Base-by-base conservation (phyloP, 2,329 filamentous ascomycete genomes). In the Rasamsonia emersonii region DNA sequence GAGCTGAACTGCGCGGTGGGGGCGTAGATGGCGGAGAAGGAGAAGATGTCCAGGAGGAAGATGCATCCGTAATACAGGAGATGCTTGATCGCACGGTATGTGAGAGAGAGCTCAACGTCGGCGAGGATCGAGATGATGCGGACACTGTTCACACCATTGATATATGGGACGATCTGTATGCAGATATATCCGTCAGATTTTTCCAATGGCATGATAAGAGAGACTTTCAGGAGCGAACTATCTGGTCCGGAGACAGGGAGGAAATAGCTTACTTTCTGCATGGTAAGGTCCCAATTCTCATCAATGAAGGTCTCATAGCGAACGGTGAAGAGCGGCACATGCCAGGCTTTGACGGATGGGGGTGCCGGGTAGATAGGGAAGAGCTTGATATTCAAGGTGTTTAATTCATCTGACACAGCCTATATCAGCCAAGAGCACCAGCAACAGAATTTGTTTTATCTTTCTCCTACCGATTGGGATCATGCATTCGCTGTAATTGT, bases 401-500 rank as follows among this genome's bases (percentile, higher is more conserved):
- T 95, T 39, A 86, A 79, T 45, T 93, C 86, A 57, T 94, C 86
- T 86, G 37, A 21, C 23, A 16, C 18, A 9, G 17, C 6, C 21
- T 5, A 33, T 26, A 28, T 24, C 16, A 4, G 4, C 11, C 17
- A 9, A 4, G n/a, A 19, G 15, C 14, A 9, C n/a, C 8, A 11
- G 9, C 9, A 20, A 30, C 4, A 30, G 14, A 30, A 16, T 10
- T 10, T 14, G 15, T 18, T 6, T 23, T n/a, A n/a, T n/a, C n/a
- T n/a, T 11, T 9, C 15, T 20, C 74, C 42, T 64, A 88, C 84
- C 84, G 42, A 95, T 89, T 0, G 88, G 88, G 50, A 95, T 94
- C 88, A 94, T 94, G 69, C 88, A 94, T 64, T 98, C 91, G 52
- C 85, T 88, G 52, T 95, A 98, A 49, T 93, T 93, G 53, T 96